Evolutionary conservation across 202 grass and related monocot species (phyloP), one percentile per base, ranked within the genome.

Genomic region (Musa balbisiana): DNA sequence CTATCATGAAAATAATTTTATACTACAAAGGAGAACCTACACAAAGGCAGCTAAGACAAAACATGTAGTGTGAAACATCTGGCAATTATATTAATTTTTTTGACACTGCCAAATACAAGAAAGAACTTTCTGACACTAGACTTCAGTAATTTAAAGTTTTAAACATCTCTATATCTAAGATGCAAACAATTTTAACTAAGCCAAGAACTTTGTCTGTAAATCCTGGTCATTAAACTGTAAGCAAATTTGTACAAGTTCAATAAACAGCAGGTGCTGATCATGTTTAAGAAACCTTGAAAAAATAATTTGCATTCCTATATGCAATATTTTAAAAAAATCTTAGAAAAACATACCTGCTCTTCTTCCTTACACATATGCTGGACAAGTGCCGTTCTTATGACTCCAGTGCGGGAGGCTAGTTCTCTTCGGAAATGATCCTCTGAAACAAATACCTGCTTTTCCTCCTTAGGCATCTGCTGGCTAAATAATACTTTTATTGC

Each of bases 311-410:
- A 1, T 67, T 67, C 24, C 19, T 51, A 70, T 10, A n/a, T 51
- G 8, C 1, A 51, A 8, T 50, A 51, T 10, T 22, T 0, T 2
- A 1, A 51, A 19, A n/a, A 51, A 51, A 4, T 50, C 15, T 2
- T 1, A 69, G 11, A 51, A 56, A 13, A 52, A 62, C 20, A 20
- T 66, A 93, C 94, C 88, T 98, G 94, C 54, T 98, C 94, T 84
- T 98, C 91, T 94, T 98, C 94, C 79, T 98, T 98, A 50, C 87
- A 98, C 94, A 98, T 94, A 73, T 98, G 94, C 68, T 98, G 91
- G 51, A 79, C 82, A 66, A 98, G 80, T 67, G 81, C 89, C 26
- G 88, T 98, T 51, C 83, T 85, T 64, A 98, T 89, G 74, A 89
- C 91, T 64, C 88, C 89, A 75, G 95, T 88, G 70, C 91, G 91